Percentiles rank a stretch among this genome's conserved stretches.
Evolutionary conservation across 2,329 filamentous ascomycete species (phyloP).

Genomic region (Botrytis cinerea): DNA sequence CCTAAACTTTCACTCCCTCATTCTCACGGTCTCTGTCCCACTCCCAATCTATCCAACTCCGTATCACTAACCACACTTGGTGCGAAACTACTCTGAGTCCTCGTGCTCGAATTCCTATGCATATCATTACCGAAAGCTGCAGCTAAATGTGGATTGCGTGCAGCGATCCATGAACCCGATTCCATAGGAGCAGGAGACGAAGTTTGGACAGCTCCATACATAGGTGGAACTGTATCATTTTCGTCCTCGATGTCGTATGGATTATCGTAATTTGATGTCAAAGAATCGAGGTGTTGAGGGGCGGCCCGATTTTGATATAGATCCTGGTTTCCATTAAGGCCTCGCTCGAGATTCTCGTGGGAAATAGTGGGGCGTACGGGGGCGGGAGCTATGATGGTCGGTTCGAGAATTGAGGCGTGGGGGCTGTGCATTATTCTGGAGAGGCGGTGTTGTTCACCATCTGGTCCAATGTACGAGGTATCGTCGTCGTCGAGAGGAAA

Average conservation of each 20-base stretch:
- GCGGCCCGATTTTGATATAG: background rate
- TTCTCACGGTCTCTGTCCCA: slow-evolving; percentile 25
- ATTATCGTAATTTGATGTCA: background rate
- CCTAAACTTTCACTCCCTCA: too few relatives aligned
- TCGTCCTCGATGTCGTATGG: slow-evolving; percentile 1
- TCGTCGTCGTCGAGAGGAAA: slow-evolving; percentile 30
- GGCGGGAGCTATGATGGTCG: slow-evolving; percentile 8
- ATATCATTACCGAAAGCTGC: background rate
- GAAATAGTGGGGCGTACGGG: slow-evolving; percentile 13
- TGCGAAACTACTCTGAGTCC: slow-evolving; percentile 31
- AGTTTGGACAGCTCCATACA: background rate
- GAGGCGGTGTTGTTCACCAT: slow-evolving; percentile 10
- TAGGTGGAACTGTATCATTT: background rate
- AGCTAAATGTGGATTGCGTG: background rate
- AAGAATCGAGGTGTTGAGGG: slow-evolving; percentile 10
- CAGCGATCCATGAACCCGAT: slow-evolving; percentile 6
- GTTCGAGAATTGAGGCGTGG: slow-evolving; percentile 7
- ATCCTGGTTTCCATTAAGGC: background rate
- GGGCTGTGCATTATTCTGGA: slow-evolving; percentile 9
- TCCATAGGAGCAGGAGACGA: background rate
- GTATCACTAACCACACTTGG: slow-evolving; percentile 34
- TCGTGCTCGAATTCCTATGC: slow-evolving; percentile 29
- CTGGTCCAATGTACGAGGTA: slow-evolving; percentile 17
- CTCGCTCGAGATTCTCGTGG: slow-evolving; percentile 16
- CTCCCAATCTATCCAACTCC: slow-evolving; percentile 34